Base-by-base conservation (phyloP, 192 early-diverging fungal genomes). In the Thoreauomyces humboldtii region DNA sequence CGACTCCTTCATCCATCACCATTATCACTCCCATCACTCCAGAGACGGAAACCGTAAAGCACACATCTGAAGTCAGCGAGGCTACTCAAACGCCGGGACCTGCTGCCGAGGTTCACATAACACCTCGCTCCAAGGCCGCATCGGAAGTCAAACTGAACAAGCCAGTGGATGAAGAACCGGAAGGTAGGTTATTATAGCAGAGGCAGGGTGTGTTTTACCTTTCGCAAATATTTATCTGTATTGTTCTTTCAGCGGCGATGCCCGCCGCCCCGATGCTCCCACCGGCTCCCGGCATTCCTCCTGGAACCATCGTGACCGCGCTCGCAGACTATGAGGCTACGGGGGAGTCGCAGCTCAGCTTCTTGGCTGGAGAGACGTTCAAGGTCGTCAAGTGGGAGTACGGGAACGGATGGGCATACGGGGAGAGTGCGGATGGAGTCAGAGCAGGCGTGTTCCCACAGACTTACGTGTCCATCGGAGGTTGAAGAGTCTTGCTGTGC, bases 341-440 rank as follows among this genome's bases (percentile, higher is more conserved):
- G 11, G 65, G 65, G 7, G 50, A 52, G 1, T 36, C 24, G 4
- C 67, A 69, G 35, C 38, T 69, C 17, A 12, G 28, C 12, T 27
- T 69, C 3, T 54, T 37, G 17, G 47, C 58, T 21, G 67, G 67
- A 2, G 59, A 61, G 36, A 54, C 50, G 7, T 25, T 61, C 27
- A 51, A 53, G 22, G 51, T 69, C 4, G 25, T 44, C 35, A 61
- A 52, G 29, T 61, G 59, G 67, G 67, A 69, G n/a, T 69, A 69
- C 55, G 67, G 67, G 3, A 61, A 53, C 19, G 67, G 67, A 14
- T 69, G 67, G 67, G 67, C 67, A 7, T 61, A 43, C 54, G 67
- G 67, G 7, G 6, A 41, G 41, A 69, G 32, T 1, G 25, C 55
- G 3, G 57, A 59, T 35, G 48, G 44, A 14, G 44, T 3, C 4